These are phyloP conservation scores for Cucurbita moschata DNA, from an alignment of 306 rosid species.

Conservation along the genomic window DNA sequence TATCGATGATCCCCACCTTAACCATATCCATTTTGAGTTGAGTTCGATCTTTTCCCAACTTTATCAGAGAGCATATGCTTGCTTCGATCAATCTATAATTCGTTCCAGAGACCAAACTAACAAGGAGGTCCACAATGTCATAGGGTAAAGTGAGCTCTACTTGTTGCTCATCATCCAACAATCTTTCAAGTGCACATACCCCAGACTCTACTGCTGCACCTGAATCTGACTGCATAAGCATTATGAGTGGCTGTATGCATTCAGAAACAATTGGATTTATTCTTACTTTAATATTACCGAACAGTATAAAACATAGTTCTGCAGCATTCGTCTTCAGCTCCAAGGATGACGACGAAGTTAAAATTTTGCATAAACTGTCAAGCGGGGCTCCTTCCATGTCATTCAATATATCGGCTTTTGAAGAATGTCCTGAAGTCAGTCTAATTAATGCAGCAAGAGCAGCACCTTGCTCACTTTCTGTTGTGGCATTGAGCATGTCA, in stretches of 20 bases:
- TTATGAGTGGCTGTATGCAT: constrained; percentile 64
- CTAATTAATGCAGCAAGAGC: constrained; percentile 67
- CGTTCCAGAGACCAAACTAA: constrained; percentile 63
- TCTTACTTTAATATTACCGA: constrained; percentile 50
- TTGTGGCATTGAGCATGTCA: constrained; percentile 80
- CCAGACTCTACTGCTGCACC: constrained; percentile 61
- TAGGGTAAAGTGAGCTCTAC: constrained; percentile 72
- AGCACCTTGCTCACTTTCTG: constrained; percentile 78
- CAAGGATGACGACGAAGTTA: constrained; percentile 59
- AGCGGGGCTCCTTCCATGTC: constrained; percentile 78
- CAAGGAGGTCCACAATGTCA: constrained; percentile 69
- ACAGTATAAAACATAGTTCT: constrained; percentile 56
- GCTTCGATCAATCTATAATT: constrained; percentile 72
- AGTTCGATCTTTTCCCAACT: constrained; percentile 84
- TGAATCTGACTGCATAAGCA: constrained; percentile 57
- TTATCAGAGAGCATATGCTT: constrained; percentile 59
- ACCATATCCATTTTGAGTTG: constrained; percentile 75
- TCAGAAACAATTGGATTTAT: constrained; percentile 59
- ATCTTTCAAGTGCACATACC: constrained; percentile 76
- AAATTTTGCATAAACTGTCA: constrained; percentile 55
- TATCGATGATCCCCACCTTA: constrained; percentile 60
- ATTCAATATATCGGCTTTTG: constrained; percentile 40
- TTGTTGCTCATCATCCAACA: constrained; percentile 72
- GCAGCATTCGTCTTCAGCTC: constrained; percentile 77
- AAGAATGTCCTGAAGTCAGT: constrained; percentile 61